Base-by-base conservation (phyloP, 805 yeast species). In the Scheffersomyces ergatensis region DNA sequence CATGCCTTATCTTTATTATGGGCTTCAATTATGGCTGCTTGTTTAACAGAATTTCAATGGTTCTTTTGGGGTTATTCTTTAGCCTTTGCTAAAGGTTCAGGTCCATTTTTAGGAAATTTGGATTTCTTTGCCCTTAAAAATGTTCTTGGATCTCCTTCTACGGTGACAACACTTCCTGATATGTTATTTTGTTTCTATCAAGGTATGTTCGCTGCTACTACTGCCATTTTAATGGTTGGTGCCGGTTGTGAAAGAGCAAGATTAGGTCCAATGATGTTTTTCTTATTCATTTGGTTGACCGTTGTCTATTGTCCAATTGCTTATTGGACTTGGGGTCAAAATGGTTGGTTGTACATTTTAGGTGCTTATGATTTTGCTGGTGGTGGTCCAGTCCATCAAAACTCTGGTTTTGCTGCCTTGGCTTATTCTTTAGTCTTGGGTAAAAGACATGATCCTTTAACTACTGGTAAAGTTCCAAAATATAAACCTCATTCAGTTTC, bases 161-260 rank as follows among this genome's bases (percentile, higher is more conserved):
- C 80, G 25, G 82, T 76, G 8, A 45, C 78, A 2, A 54, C 85
- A 3, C 72, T 92, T n/a, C 99, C 99, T 16, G 97, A 90, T 60
- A 83, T 92, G 42, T 76, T 92, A 45, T 92, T 85, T 69, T 83
- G 89, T 58, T 83, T 87, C 48, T 92, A 82, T 80, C 98, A 92
- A 70, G 95, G 97, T 58, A 89, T 89, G 97, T 93, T 93, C 58
- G 98, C 98, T 33, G 80, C 85, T 61, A 85, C 85, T 37, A 89
- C 98, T 24, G 97, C 95, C 48, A 84, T 87, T 59, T 77, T 93
- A 67, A 83, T 92, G 95, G 77, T 90, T 35, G 99, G 99, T 63
- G 99, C 97, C 66, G 97, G 97, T 38, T 88, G 95, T 65, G 99
- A 93, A 70, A 82, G 99, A 64, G 97, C 96, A 14, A 78, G 98